Evolutionary conservation across 805 yeast genomes (phyloP), one percentile per base, ranked within the genome.

Genomic region (Hemisphaericaspora nanyangensis): DNA sequence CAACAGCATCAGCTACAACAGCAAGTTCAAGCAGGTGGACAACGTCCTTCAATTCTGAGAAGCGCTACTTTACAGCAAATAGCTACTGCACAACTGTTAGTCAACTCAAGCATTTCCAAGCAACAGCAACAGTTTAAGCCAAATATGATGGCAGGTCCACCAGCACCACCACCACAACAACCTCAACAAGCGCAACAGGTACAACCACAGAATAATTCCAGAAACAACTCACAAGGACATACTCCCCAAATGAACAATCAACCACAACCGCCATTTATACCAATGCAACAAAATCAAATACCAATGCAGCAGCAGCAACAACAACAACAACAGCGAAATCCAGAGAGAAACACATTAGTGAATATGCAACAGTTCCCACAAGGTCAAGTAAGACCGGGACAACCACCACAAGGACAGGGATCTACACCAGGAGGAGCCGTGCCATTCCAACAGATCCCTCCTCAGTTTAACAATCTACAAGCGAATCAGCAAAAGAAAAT

Each of bases 201-300:
- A 5, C 26, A 22, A 22, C 26, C 26, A 5, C 26, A 22, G 5
- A 5, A 12, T 22, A 12, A 28, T 3, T 37, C 39, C 4, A 29
- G 33, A 7, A 17, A 29, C 17, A 49, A 46, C 18, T 52, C 63
- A 6, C 58, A 52, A 24, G 54, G 51, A 5, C 63, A 54, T 29
- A 61, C 65, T 1, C 65, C 65, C 1, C 65, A 57, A 31, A 52
- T 60, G 54, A 51, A 49, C 5, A 50, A 45, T 34, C 59, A 48
- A 35, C 40, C 56, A 6, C 60, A 50, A 37, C 60, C 56, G 35
- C 60, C 56, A 6, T 35, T 31, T 31, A 12, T 34, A 25, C 25
- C 41, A 17, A 45, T 39, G 27, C 32, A 36, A 19, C 36, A 34
- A 26, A 42, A 45, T 10, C 54, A 48, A 30, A 46, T 58, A 41